Base-by-base conservation (phyloP, 257 asterid genomes). In the Cruciata laevipes region DNA sequence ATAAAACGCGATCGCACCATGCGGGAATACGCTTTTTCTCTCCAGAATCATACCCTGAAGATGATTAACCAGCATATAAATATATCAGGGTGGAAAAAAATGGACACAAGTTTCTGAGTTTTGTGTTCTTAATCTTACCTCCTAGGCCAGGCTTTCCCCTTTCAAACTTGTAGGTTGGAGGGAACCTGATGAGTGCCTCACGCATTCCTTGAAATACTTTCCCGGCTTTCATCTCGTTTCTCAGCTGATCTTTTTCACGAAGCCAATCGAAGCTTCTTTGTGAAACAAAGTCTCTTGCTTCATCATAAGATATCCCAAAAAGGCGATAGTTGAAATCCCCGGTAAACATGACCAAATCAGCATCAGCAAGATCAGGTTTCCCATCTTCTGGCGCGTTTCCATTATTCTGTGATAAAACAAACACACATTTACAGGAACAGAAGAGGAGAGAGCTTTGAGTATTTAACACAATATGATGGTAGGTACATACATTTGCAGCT, bases 211-310 rank as follows among this genome's bases (percentile, higher is more conserved):
- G 99, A 67, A 94, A 94, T 42, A 85, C 98, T 80, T 79, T 88
- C 51, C 98, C 96, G 20, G 89, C 86, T 81, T 94, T 86, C 96
- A 90, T 94, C 73, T 90, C 96, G 23, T 88, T 96, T 68, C 96
- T 83, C 38, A 94, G 73, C 70, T 94, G 98, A 75, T 90, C 99
- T 71, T 78, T 94, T 83, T 94, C 98, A 8, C 96, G 89, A 52
- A 94, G 96, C 99, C 99, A 94, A 65, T 90, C 99, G 67, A 94
- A 94, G 82, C 96, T 80, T 83, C 99, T 85, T 66, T 94, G 98
- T n/a, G 99, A 94, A 53, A 94, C 98, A 16, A 94, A 87, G 73
- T 94, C 99, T 75, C 99, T 85, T 17, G 96, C 99, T 74, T 94
- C 99, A 47, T 90, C 99, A 24, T 94, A 94, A 3, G 98, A 81